These are phyloP conservation scores for Blechomonas ayalai DNA, from an alignment of 208 protist species.

Conservation along the genomic window DNA sequence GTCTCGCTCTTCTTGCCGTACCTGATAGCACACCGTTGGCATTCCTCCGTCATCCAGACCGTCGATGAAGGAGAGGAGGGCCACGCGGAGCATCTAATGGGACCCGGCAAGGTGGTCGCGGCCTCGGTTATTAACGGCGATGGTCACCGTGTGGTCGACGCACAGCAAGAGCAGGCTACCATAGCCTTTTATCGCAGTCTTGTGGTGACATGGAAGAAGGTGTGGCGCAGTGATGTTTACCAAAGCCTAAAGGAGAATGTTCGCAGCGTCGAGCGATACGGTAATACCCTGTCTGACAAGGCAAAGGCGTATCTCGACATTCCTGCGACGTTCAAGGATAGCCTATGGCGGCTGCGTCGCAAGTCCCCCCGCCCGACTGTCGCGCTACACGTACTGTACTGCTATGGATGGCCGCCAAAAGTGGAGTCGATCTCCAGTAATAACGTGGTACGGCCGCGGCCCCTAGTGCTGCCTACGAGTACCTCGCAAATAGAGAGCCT, in stretches of 20 bases:
- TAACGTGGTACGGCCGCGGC: conserved; percentile 15
- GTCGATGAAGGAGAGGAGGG: too few relatives aligned
- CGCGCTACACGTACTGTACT: conserved; percentile 53
- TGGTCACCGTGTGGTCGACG: conserved; percentile 9
- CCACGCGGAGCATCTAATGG: conserved; percentile 1
- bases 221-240: conserved; percentile 70
- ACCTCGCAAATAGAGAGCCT: conserved; percentile 31
- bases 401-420: conserved; percentile 43
- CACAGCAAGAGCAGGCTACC: conserved; percentile 16
- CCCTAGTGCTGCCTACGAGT: conserved; percentile 32
- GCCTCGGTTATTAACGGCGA: conserved; percentile 44
- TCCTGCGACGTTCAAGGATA: conserved; percentile 58
- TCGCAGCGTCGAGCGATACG: conserved; percentile 29
- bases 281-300: conserved; percentile 36
- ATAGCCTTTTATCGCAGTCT: conserved; percentile 25
- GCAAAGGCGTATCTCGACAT: conserved; percentile 41
- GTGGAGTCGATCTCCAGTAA: conserved; percentile 13
- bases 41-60: conserved; percentile 9
- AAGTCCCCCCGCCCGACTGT: conserved; percentile 46
- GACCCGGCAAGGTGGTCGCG: conserved; percentile 41
- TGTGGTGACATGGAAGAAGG: conserved; percentile 42
- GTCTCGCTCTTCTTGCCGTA: conserved; percentile 54
- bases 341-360: conserved; percentile 66
- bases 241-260: conserved; percentile 41
- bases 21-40: conserved; percentile 73